Evolutionary conservation across 2,329 filamentous ascomycete species (phyloP).

Genomic region (Dissoconium aciculare): DNA sequence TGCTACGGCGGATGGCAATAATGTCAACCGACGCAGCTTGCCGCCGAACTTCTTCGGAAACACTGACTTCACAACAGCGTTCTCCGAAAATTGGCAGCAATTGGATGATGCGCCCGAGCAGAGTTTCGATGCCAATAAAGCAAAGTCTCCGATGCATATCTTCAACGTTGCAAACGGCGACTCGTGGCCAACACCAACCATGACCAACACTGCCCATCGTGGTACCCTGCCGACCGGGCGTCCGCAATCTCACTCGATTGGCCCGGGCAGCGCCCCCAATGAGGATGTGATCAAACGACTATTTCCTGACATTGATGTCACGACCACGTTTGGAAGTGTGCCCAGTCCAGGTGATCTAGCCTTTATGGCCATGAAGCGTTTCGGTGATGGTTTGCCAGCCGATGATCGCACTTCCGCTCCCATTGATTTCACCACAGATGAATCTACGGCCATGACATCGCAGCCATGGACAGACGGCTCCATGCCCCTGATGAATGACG

Average conservation of each 20-base stretch:
- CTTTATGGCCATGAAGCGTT: constrained; percentile 4
- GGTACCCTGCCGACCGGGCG: constrained; percentile 9
- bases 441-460: constrained; percentile 13
- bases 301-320: constrained; percentile 22
- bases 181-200: constrained; percentile 14
- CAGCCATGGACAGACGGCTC: constrained; percentile 23
- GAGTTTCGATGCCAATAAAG: constrained; percentile 1
- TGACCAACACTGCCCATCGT: constrained; percentile 1
- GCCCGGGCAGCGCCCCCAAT: constrained; percentile 15
- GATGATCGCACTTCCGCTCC: constrained; percentile 4
- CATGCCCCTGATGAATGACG: constrained; percentile 19
- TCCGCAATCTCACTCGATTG: constrained; percentile 18
- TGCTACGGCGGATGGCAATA: constrained; percentile 4
- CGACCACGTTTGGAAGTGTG: constrained; percentile 8
- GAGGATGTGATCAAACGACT: constrained; percentile 20
- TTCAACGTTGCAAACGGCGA: constrained; percentile 9
- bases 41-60: constrained; percentile 21
- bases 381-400: constrained; percentile 4
- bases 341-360: constrained; percentile 7
- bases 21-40: constrained; percentile 19
- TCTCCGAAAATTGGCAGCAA: constrained; percentile 12
- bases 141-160: constrained; percentile 6
- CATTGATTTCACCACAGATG: constrained; percentile 13
- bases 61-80: constrained; percentile 11
- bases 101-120: constrained; percentile 5